phyloP scores from a whole-genome alignment of 805 yeast species.

The Metschnikowia matae region DNA sequence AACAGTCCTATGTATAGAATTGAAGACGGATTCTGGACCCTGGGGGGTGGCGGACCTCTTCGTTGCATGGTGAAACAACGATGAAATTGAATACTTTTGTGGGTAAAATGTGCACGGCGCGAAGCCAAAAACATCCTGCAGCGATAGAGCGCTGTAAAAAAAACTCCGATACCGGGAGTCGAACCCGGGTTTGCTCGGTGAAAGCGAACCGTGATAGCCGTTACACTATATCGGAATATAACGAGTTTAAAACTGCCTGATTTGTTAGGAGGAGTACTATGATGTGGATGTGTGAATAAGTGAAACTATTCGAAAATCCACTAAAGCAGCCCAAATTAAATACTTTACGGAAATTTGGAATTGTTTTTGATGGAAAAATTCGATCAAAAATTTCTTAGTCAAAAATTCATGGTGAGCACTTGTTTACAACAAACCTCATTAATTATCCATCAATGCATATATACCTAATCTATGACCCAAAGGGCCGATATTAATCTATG shows the following conservation, averaged over 20 bases:
- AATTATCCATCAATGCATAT: neutral
- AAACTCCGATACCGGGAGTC: slow-evolving; percentile 79
- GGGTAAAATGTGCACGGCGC: neutral
- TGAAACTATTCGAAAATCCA: no score
- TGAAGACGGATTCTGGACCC: slow-evolving; percentile 24
- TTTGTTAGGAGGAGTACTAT: neutral
- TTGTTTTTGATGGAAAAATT: neutral
- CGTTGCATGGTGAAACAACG: slow-evolving; percentile 6
- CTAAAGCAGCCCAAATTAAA: no score
- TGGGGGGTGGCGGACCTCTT: slow-evolving; percentile 6
- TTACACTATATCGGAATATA: slow-evolving; percentile 69
- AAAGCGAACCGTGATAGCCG: slow-evolving; percentile 83
- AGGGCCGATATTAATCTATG: slow-evolving; percentile 4
- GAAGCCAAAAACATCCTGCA: neutral
- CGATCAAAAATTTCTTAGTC: no score
- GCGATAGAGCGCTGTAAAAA: slow-evolving; percentile 4
- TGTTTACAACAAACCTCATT: no score
- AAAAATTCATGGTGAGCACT: no score
- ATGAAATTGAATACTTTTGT: neutral
- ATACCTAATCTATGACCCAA: slow-evolving; percentile 11
- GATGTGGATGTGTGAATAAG: no score
- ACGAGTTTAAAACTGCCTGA: neutral
- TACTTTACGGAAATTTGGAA: no score
- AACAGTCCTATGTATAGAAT: slow-evolving; percentile 59
- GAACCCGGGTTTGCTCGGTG: slow-evolving; percentile 85